Evolutionary conservation across 345 rosid genomes (phyloP).

Genomic region (Mangifera indica): DNA sequence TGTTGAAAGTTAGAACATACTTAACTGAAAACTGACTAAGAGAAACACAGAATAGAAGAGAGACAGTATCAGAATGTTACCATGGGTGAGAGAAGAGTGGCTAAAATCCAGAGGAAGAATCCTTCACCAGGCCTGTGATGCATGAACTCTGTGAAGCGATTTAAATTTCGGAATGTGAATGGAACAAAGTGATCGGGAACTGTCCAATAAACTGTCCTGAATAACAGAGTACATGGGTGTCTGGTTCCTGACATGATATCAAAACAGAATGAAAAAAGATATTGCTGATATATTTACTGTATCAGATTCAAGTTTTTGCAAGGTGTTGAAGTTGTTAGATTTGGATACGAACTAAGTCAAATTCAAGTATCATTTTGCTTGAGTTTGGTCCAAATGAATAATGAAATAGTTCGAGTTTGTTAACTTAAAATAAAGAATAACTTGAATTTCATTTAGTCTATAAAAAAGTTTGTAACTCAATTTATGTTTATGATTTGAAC

Average conservation of each 20-base stretch:
- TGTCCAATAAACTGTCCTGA: slow-evolving; percentile 31
- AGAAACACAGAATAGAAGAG: not conserved
- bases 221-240: slow-evolving; percentile 35
- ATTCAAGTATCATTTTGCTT: no score
- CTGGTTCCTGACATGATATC: slow-evolving; percentile 18
- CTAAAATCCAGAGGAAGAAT: slow-evolving; percentile 29
- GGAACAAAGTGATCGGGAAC: slow-evolving; percentile 28
- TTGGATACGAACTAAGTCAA: no score
- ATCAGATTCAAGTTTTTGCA: no score
- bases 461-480: no score
- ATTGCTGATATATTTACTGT: no score
- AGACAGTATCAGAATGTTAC: slow-evolving; percentile 16
- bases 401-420: no score
- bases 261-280: not conserved
- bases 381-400: no score
- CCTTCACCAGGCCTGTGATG: slow-evolving; percentile 51
- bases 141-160: slow-evolving; percentile 37
- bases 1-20: not conserved
- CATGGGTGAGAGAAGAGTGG: slow-evolving; percentile 31
- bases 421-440: no score
- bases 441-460: no score
- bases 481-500: no score
- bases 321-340: no score
- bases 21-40: not conserved
- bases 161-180: slow-evolving; percentile 19